A percentile compares a stretch with the other conserved stretches of the same genome.
These are phyloP conservation scores for Colletotrichum somersetense DNA, from an alignment of 2,329 filamentous ascomycete genomes.

Conservation along the genomic window DNA sequence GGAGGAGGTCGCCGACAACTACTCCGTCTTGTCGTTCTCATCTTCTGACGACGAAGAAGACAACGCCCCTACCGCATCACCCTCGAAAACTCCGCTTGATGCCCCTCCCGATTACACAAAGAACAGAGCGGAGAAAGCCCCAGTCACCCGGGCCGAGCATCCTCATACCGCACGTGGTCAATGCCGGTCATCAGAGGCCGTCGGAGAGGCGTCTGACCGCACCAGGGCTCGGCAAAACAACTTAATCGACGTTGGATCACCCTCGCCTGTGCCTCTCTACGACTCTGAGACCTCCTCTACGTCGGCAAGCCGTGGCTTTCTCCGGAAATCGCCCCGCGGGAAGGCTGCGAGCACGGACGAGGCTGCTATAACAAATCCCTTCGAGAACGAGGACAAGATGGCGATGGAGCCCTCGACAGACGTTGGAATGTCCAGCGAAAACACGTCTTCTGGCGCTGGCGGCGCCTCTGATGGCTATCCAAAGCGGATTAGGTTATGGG, in stretches of 20 bases:
- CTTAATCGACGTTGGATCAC: background rate
- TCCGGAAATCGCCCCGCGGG: background rate
- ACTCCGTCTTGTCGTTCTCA: constrained; percentile 47
- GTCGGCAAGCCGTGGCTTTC: too few relatives aligned
- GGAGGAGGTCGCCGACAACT: constrained; percentile 46
- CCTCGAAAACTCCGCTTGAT: background rate
- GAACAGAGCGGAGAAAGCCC: background rate
- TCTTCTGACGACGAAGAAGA: constrained; percentile 42
- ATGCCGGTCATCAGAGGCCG: background rate
- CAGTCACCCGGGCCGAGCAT: background rate
- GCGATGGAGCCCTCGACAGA: background rate
- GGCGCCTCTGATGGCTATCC: too few relatives aligned
- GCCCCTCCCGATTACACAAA: background rate
- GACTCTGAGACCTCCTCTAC: background rate
- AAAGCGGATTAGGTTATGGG: background rate
- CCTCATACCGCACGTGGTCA: background rate
- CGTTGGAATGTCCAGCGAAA: too few relatives aligned
- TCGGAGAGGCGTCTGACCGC: background rate
- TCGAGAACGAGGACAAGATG: background rate
- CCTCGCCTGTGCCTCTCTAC: background rate
- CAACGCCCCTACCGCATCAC: background rate
- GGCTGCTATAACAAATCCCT: background rate
- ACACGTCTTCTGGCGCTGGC: background rate
- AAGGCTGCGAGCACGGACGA: background rate
- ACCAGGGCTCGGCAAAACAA: too few relatives aligned